Percentiles rank a stretch among this genome's conserved stretches.
Conservation (phyloP, 2,329 filamentous ascomycete species). For the Dactylellina sp. region DNA sequence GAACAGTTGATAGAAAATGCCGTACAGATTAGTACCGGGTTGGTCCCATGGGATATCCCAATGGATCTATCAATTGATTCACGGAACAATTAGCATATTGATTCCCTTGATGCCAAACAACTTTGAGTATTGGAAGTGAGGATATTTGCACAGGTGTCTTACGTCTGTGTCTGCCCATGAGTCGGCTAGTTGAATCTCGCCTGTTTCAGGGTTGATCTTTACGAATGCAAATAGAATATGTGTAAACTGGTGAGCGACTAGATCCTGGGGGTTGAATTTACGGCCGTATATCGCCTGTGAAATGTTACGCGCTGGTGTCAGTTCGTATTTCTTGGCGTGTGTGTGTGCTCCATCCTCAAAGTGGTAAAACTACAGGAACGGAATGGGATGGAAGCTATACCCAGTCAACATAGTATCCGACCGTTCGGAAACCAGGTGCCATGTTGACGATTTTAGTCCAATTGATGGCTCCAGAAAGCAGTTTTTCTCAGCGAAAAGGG, state of each 20-base stretch:
- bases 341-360: not conserved
- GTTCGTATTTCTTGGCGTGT: constrained; percentile 1
- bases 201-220: constrained; percentile 41
- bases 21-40: constrained; percentile 72
- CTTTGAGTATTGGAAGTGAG: too few relatives aligned
- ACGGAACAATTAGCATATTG: not conserved
- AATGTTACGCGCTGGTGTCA: constrained; percentile 2
- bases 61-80: constrained; percentile 28
- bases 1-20: constrained; percentile 81
- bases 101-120: too few relatives aligned
- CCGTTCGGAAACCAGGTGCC: constrained; percentile 20
- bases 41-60: constrained; percentile 60
- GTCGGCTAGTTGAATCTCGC: constrained; percentile 36
- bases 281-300: constrained; percentile 82
- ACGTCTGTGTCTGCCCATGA: constrained; percentile 52
- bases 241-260: constrained; percentile 83
- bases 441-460: constrained; percentile 2
- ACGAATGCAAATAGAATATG: constrained; percentile 78
- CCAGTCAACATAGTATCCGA: constrained; percentile 52
- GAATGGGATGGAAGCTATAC: constrained; percentile 18
- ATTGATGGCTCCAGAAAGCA: not conserved
- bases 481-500: not conserved
- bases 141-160: not conserved
- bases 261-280: constrained; percentile 83
- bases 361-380: not conserved